Base-by-base conservation (phyloP, 2,329 filamentous ascomycete species). In the Calonectria naviculata region DNA sequence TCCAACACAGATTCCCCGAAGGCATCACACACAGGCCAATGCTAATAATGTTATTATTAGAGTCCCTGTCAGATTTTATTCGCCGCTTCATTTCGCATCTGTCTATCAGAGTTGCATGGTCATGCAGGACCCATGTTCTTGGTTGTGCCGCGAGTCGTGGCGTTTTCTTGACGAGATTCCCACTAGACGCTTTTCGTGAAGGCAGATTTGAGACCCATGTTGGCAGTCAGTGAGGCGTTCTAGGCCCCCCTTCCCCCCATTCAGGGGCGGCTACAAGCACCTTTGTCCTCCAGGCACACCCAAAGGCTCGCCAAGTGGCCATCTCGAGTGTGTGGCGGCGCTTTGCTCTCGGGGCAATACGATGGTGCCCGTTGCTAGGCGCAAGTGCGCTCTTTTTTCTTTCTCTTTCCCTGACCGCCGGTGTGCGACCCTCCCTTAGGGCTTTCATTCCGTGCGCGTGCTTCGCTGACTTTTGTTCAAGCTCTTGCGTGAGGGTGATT, bases 401-500 rank as follows among this genome's bases (percentile, higher is more conserved):
- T 58, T 24, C 24, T 38, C 47, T 24, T 34, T 47, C 41, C 15
- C 46, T 44, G 46, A 60, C 54, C 44, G 26, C 61, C 61, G 49
- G 49, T n/a, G 54, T 64, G 38, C 62, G 42, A 62, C 31, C 38
- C 28, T 56, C 17, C 28, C 36, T 65, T 54, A 70, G 42, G 26
- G 41, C 36, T 44, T 44, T 28, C n/a, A 19, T 44, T 31, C 41
- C 63, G 46, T 63, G 52, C 52, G 31, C 36, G 29, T 31, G 26
- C 56, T 34, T 26, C 38, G 29, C 42, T 62, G 31, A 38, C 29
- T 70, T 38, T 47, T 31, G 61, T 58, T 49, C 72, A 47, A 60
- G 58, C 28, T 71, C 61, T 68, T 58, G 62, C 65, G 60, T 66
- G 70, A 63, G 74, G 64, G 63, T 61, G 75, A 69, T 72, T 73